Evolutionary conservation across 1,284 basidiomycete species (phyloP).

Genomic region (Cryptococcus floricola): DNA sequence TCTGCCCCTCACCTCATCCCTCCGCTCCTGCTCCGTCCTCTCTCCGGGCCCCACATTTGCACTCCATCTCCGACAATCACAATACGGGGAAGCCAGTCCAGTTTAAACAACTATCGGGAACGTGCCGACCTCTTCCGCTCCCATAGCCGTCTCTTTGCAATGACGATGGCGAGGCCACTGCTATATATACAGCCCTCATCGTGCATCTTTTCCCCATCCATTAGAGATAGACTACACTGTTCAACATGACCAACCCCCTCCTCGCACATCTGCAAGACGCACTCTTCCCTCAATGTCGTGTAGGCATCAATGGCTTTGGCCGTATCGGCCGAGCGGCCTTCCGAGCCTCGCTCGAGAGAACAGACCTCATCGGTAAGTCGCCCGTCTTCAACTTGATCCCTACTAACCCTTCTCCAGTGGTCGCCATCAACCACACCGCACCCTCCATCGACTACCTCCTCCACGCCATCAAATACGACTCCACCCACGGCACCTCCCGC

Average conservation of each 20-base stretch:
- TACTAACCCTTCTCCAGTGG: constrained; percentile 26
- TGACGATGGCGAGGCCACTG: no score
- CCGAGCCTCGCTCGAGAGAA: constrained; percentile 6
- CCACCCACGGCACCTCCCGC: constrained; percentile 43
- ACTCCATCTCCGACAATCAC: no score
- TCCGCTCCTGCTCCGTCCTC: no score
- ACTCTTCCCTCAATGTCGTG: neutral
- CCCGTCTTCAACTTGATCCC: neutral
- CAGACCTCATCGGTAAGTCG: neutral
- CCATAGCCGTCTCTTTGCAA: no score
- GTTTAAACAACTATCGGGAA: no score
- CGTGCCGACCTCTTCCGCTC: no score
- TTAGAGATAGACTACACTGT: neutral
- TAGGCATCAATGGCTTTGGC: constrained; percentile 51
- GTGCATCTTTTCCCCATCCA: no score
- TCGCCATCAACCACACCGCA: constrained; percentile 51
- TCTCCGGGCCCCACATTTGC: no score
- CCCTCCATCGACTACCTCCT: constrained; percentile 45
- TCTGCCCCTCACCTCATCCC: no score
- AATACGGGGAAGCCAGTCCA: no score
- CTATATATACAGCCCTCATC: no score
- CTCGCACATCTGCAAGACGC: neutral
- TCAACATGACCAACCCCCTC: neutral
- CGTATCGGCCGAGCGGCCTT: constrained; percentile 44
- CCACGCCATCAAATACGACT: constrained; percentile 46